Conservation (phyloP, 345 rosid genomes). For the Salix dunnii region DNA sequence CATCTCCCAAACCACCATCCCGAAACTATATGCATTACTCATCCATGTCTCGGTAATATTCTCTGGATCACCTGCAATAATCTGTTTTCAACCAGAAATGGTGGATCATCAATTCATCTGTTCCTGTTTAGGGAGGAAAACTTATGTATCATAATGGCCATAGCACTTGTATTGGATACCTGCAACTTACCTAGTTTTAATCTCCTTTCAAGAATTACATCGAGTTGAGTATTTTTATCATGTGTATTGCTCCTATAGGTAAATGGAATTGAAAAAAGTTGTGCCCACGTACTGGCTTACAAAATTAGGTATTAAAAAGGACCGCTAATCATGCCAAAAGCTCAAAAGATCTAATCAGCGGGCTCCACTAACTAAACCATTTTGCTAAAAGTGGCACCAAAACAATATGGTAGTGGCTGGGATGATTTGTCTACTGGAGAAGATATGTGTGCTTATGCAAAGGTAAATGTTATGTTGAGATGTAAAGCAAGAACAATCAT, state of each 20-base stretch:
- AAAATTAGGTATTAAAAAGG: constrained; percentile 28
- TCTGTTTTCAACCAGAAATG: constrained; percentile 46
- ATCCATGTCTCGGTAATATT: constrained; percentile 86
- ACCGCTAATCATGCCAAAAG: constrained; percentile 13
- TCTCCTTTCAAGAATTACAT: neutral
- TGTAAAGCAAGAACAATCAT: constrained; percentile 40
- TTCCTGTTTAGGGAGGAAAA: neutral
- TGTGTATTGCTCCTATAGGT: neutral
- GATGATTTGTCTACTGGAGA: constrained; percentile 26
- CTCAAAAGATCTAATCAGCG: constrained; percentile 21
- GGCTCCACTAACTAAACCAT: constrained; percentile 38
- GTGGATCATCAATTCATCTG: neutral
- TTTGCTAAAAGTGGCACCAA: constrained; percentile 21
- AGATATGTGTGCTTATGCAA: constrained; percentile 26
- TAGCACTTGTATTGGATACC: neutral
- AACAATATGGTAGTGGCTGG: constrained; percentile 10
- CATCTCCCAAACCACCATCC: constrained; percentile 98
- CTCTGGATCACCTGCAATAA: constrained; percentile 95
- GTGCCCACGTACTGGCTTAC: constrained; percentile 9
- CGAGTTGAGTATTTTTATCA: neutral
- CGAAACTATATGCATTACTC: constrained; percentile 93
- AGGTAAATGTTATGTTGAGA: constrained; percentile 27
- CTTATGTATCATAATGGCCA: neutral
- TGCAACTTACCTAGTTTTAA: neutral
- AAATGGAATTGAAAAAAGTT: constrained; percentile 6